Evolutionary conservation across 2,329 filamentous ascomycete genomes (phyloP), one percentile per base, ranked within the genome.

Genomic region (Colletotrichum filicis): DNA sequence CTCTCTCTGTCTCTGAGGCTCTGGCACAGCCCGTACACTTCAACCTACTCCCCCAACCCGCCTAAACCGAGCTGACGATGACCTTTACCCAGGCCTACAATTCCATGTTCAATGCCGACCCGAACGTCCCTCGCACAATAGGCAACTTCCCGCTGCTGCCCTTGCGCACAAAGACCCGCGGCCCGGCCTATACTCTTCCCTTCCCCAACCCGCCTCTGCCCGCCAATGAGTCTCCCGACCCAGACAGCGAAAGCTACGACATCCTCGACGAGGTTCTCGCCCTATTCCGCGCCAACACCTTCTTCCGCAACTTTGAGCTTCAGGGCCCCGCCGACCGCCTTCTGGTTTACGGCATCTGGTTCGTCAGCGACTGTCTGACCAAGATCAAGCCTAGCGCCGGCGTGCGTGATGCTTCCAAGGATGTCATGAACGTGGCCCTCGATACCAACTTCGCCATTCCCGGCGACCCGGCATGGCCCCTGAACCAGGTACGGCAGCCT

Each of bases 231-330:
- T 91, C 87, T 78, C 92, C 87, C 78, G 95, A 98, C 82, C 93
- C 95, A 62, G 94, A 97, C 83, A 92, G 91, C 83, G 95, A 98
- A 83, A 95, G 93, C 80, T 98, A 98, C 88, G 97, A 99, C 86
- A 94, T 97, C 75, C 90, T 98, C 68, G 97, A 99, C 85, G 97
- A 99, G 87, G 92, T 97, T 64, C 90, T 99, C 68, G 90, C 92
- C 14, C 90, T 98, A 62, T 99, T 98, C 89, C 94, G 97, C 76
- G 96, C 97, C 79, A 98, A 99, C 87, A 98, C 96, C 74, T 96
- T 99, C 85, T 99, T 98, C 89, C 94, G 97, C 80, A 99, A 98
- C 89, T 99, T 99, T 80, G 97, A 98, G 88, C 97, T 98, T 87
- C 96, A 98, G 85, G 97, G 97, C 16, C 94, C 95, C 30, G 96